Evolutionary conservation across 73 alveolate species (phyloP).

Genomic region (Paraurostyla sp.): DNA sequence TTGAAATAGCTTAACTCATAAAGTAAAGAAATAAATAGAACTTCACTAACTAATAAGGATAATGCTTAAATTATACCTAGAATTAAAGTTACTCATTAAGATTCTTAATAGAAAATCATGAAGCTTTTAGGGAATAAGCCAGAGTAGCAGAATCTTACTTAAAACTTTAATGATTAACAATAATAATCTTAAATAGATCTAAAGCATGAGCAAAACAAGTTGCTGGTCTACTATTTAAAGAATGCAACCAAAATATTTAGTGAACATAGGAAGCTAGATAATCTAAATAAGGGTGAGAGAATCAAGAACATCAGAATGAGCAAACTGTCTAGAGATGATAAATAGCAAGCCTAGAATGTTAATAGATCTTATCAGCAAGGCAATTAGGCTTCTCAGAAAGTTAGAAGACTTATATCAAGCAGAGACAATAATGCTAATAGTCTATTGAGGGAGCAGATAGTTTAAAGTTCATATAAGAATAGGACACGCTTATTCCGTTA

Average conservation of each 20-base stretch:
- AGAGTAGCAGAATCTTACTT: no score
- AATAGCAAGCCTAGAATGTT: no score
- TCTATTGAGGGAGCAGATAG: background rate
- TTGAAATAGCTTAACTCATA: no score
- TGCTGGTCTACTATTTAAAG: constrained; percentile 12
- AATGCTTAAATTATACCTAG: no score
- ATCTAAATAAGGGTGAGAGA: background rate
- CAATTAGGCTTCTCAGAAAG: background rate
- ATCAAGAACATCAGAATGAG: background rate
- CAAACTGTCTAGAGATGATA: no score
- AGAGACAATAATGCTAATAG: background rate
- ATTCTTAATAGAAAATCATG: no score
- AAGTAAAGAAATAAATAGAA: no score
- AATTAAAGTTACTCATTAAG: no score
- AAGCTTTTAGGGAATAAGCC: no score
- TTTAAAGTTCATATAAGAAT: background rate
- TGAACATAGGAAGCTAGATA: background rate
- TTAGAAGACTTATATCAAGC: background rate
- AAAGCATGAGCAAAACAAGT: background rate
- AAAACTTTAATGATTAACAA: no score
- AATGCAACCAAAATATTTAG: background rate
- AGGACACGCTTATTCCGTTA: background rate
- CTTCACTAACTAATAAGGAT: no score
- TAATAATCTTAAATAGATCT: background rate
- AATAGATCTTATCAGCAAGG: no score